Evolutionary conservation across 352 stramenopile species (phyloP).

Genomic region (Chrysophaeum taylorii): DNA sequence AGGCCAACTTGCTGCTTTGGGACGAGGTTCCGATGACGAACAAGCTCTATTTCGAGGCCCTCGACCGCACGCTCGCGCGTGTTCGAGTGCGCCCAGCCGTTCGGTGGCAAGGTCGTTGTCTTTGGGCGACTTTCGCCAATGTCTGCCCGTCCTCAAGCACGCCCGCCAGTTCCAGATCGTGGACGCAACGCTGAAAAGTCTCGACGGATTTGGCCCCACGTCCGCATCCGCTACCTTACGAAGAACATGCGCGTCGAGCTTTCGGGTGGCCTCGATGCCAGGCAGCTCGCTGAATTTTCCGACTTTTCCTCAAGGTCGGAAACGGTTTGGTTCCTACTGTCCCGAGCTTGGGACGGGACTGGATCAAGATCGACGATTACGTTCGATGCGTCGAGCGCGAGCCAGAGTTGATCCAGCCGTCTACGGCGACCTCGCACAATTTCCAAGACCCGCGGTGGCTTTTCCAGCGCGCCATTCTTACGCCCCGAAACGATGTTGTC

Average conservation of each 20-base stretch:
- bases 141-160: conserved; percentile 23
- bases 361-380: too few species aligned
- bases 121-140: conserved; percentile 31
- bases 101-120: conserved; percentile 29
- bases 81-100: conserved; percentile 20
- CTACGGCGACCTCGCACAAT: too few species aligned
- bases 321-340: too few species aligned
- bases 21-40: conserved; percentile 28
- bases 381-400: too few species aligned
- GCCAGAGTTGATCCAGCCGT: too few species aligned
- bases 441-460: too few species aligned
- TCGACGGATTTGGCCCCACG: conserved; percentile 10
- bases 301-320: neutral
- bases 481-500: too few species aligned
- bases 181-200: conserved; percentile 18
- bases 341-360: too few species aligned
- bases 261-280: neutral
- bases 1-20: conserved; percentile 21
- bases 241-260: conserved; percentile 25
- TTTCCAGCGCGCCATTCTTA: too few species aligned
- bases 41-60: conserved; percentile 22
- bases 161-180: conserved; percentile 16
- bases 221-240: conserved; percentile 4
- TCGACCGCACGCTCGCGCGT: conserved; percentile 28
- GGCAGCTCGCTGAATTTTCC: neutral